Base-by-base conservation (phyloP, 169 alveolate genomes). In the Cyclospora cayetanensis region DNA sequence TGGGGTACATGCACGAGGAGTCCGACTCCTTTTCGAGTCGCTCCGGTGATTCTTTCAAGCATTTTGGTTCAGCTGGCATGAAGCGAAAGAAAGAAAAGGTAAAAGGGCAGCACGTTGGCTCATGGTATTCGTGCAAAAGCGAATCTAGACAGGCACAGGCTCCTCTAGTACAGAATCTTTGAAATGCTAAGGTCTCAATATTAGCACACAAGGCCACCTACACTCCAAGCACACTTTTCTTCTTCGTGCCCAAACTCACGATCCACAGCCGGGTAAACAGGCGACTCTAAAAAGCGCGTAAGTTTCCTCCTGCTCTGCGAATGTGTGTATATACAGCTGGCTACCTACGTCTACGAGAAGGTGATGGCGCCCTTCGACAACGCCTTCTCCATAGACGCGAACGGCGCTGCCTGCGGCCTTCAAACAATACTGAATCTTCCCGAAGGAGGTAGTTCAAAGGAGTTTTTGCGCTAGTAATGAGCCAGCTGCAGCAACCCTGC, bases 371-470 rank as follows among this genome's bases (percentile, higher is more conserved):
- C 91, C 31, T 20, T 18, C 42, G 82, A 84, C 22, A 72, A 63
- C 4, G 74, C 42, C 46, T 84, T 84, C 46, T 41, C 2, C 68
- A 34, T 84, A 25, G 82, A 84, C 72, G 82, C 25, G 12, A 35
- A 46, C 0, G 91, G 91, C 11, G 27, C 1, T 18, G 68, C 91
- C 29, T 46, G n/a, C n/a, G 91, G 91, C 9, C 82, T 84, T 9
- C 50, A 55, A 9, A 27, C 65, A 3, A 39, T 84, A 2, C 83
- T 82, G 29, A 84, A 84, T 27, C 68, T 84, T 4, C 91, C 91
- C 0, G 91, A 84, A 34, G 91, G 91, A 39, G 91, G 91, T 84
- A 53, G 37, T 22, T 68, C n/a, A n/a, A n/a, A n/a, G n/a, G n/a
- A n/a, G n/a, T n/a, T n/a, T n/a, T n/a, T n/a, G n/a, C n/a, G n/a